phyloP scores from a whole-genome alignment of 1,284 basidiomycete species.

The Moesziomyces antarcticus region DNA sequence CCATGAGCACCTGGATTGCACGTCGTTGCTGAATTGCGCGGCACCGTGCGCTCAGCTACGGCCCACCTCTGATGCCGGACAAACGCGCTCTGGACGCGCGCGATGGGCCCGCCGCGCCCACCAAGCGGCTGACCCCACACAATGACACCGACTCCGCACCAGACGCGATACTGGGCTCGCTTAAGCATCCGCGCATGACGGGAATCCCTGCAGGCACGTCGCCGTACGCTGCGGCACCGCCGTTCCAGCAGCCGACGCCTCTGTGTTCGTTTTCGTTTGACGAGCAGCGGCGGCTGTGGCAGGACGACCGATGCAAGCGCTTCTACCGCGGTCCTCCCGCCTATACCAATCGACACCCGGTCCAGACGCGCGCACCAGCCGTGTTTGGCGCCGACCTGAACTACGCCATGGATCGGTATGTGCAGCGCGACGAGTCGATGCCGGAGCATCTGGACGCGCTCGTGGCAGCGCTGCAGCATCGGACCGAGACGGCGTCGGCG shows the following conservation, averaged over 20 bases:
- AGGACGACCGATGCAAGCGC: slow-evolving; percentile 48
- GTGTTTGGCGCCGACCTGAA: slow-evolving; percentile 62
- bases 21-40: slow-evolving; percentile 25
- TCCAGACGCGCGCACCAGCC: slow-evolving; percentile 6
- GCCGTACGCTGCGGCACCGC: slow-evolving; percentile 14
- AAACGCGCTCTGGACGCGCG: slow-evolving; percentile 16
- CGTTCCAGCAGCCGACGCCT: slow-evolving; percentile 46
- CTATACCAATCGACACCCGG: slow-evolving; percentile 23
- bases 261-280: slow-evolving; percentile 58
- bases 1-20: no score
- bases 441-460: slow-evolving; percentile 55
- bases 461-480: slow-evolving; percentile 34
- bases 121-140: slow-evolving; percentile 6
- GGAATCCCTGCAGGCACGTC: slow-evolving; percentile 1
- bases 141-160: not conserved
- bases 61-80: slow-evolving; percentile 24
- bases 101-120: not conserved
- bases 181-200: slow-evolving; percentile 22
- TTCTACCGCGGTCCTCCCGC: slow-evolving; percentile 52
- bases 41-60: slow-evolving; percentile 18
- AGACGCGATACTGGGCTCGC: slow-evolving; percentile 10
- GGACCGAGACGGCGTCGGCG: slow-evolving; percentile 19
- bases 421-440: slow-evolving; percentile 75
- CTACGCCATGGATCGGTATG: slow-evolving; percentile 73
- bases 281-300: slow-evolving; percentile 29